Evolutionary conservation across 768 basidiomycete species (phyloP), one percentile per base, ranked within the genome.

Genomic region (Psilocybe tampanensis): DNA sequence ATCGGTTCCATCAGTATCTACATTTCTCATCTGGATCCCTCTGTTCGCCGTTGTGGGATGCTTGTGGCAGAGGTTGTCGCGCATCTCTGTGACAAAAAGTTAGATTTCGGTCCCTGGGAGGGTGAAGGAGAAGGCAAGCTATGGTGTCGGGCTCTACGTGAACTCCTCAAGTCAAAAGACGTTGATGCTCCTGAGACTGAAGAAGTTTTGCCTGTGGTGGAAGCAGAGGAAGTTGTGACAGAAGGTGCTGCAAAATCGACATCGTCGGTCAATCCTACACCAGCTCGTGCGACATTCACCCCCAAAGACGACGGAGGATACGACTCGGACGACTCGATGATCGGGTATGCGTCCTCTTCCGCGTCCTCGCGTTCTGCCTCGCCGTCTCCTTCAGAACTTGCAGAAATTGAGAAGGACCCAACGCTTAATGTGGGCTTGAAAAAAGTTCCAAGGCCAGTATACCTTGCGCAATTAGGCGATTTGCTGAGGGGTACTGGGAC

Each of bases 31-130:
- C 72, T 86, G 6, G 93, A 96, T 52, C 72, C 77, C 1, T 78
- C 86, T 3, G 81, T 97, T 18, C 87, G 96, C 3, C 81, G 88
- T 22, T 90, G 94, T 62, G 97, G 97, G 2, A 96, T 99, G 94
- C 80, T 98, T 32, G 86, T 85, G 0, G 96, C 92, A 0, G 96
- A 99, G 72, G 76, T 89, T 17, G 80, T 89, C 8, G 90, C 93
- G 0, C 74, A 76, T 5, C 75, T 76, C 23, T 77, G 78, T 13
- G 81, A 85, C 6, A 90, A 89, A 68, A 80, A 79, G 47, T 76
- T 98, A 19, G 78, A 85, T 55, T 98, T 99, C 61, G 87, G 83
- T 0, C 85, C 81, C 39, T 97, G 95, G 95, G 88, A 90, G 8
- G 93, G 89, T 1, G 81, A 85, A 1, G 86, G 84, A 3, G 76